Percentiles rank a stretch among this genome's conserved stretches.
Conservation (phyloP, 2,329 filamentous ascomycete genomes). For the Penicillium expansum region DNA sequence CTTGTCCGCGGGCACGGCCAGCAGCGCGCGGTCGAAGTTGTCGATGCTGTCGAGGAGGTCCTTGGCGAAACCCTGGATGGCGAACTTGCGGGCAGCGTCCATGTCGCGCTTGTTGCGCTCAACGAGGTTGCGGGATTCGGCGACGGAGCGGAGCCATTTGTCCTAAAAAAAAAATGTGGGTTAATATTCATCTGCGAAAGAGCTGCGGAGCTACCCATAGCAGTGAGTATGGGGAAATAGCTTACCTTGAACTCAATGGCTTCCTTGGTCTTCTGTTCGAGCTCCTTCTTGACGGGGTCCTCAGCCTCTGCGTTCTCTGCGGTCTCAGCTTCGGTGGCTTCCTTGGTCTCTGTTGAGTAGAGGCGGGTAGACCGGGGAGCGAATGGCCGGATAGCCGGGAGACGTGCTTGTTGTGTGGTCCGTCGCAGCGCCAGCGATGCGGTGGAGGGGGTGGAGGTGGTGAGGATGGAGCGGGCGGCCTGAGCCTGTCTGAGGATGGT, state of each 20-base stretch:
- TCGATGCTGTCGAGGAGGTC: conserved; percentile 94
- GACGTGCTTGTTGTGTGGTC: conserved; percentile 32
- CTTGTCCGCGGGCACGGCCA: conserved; percentile 73
- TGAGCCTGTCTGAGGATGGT: conserved; percentile 44
- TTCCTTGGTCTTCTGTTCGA: conserved; percentile 71
- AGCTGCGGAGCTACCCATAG: background rate
- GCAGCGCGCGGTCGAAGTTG: conserved; percentile 91
- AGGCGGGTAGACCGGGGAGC: conserved; percentile 38
- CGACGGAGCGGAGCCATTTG: conserved; percentile 88
- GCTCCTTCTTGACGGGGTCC: conserved; percentile 59
- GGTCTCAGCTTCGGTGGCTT: conserved; percentile 45
- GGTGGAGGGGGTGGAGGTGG: conserved; percentile 30
- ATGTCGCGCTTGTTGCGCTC: conserved; percentile 90
- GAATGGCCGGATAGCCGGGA: conserved; percentile 32
- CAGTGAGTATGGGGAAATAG: conserved; percentile 5
- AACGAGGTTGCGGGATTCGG: conserved; percentile 97
- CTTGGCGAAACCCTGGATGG: conserved; percentile 89
- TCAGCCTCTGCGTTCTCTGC: conserved; percentile 36
- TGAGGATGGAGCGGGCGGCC: conserved; percentile 36
- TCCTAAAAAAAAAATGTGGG: conserved; percentile 58
- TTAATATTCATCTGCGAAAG: background rate
- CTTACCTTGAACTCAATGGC: conserved; percentile 80
- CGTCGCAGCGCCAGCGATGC: conserved; percentile 34
- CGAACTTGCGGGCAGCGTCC: conserved; percentile 82
- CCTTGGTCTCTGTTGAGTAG: conserved; percentile 46